Conservation (phyloP, 2,329 filamentous ascomycete species). For the Xylaria sp. region DNA sequence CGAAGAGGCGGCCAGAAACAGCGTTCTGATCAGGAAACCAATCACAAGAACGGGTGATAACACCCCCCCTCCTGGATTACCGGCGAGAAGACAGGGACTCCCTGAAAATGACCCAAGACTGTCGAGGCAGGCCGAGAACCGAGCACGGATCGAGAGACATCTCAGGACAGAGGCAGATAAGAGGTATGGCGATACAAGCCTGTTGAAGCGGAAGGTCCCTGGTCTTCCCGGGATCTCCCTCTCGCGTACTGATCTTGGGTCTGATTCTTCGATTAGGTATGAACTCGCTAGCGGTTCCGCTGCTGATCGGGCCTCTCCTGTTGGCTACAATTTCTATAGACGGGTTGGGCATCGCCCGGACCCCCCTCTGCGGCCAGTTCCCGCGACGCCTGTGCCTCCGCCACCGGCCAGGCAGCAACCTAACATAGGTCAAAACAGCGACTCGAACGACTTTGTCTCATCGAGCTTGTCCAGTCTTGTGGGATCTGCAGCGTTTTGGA, state of each 20-base stretch:
- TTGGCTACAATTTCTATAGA: background rate
- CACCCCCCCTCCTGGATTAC: no score
- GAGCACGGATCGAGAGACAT: slow-evolving; percentile 27
- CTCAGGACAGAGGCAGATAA: background rate
- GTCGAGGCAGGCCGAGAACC: slow-evolving; percentile 29
- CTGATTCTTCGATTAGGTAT: background rate
- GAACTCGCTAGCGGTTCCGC: background rate
- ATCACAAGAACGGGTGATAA: no score
- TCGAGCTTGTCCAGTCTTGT: slow-evolving; percentile 1
- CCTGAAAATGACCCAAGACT: slow-evolving; percentile 17
- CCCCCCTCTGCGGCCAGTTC: background rate
- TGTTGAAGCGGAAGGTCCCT: background rate
- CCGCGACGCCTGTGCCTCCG: background rate
- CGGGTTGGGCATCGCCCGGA: background rate
- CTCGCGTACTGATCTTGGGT: background rate
- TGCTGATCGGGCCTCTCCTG: background rate
- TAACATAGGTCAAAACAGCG: background rate
- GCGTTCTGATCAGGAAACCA: slow-evolving; percentile 29
- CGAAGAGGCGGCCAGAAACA: slow-evolving; percentile 32
- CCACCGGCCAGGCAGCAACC: background rate
- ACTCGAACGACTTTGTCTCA: background rate
- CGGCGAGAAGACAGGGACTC: background rate
- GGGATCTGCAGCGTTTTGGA: background rate
- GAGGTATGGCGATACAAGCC: background rate
- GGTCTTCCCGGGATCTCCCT: background rate